A percentile compares a stretch with the other conserved stretches of the same genome.
Conservation (phyloP, 805 yeast genomes). For the Candida parachauliodes region DNA sequence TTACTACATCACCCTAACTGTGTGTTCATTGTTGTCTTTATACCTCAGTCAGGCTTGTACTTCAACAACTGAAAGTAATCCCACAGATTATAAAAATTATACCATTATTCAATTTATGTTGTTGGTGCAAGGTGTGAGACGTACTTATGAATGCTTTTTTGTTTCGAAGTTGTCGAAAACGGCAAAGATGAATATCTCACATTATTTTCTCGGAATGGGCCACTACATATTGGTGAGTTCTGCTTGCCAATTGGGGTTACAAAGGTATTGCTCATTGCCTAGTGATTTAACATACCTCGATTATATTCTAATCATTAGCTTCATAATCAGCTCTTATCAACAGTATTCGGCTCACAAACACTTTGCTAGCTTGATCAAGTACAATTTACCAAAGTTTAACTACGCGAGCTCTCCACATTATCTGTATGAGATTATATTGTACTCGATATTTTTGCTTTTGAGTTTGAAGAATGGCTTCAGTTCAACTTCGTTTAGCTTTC, state of each 20-base stretch:
- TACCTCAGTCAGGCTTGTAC: slow-evolving; percentile 1
- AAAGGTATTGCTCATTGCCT: slow-evolving; percentile 15
- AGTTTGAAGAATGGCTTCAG: slow-evolving; percentile 9
- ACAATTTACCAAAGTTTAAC: slow-evolving; percentile 49
- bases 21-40: slow-evolving; percentile 6
- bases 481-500: slow-evolving; percentile 13
- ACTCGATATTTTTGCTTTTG: slow-evolving; percentile 32
- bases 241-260: slow-evolving; percentile 24
- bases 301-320: slow-evolving; percentile 30
- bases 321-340: slow-evolving; percentile 49
- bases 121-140: slow-evolving; percentile 50
- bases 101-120: slow-evolving; percentile 19
- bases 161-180: slow-evolving; percentile 44
- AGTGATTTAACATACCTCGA: slow-evolving; percentile 13
- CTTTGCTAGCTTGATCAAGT: slow-evolving; percentile 49
- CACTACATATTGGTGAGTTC: slow-evolving; percentile 52
- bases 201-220: slow-evolving; percentile 61
- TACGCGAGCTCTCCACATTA: slow-evolving; percentile 66
- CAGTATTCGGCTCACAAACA: slow-evolving; percentile 52
- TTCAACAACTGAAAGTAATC: not conserved
- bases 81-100: slow-evolving; percentile 14
- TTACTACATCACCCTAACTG: slow-evolving; percentile 50
- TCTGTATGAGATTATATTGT: slow-evolving; percentile 60
- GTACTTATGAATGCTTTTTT: slow-evolving; percentile 51
- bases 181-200: slow-evolving; percentile 61